Evolutionary conservation across 257 asterid genomes (phyloP), one percentile per base, ranked within the genome.

Genomic region (Knoxia roxburghii): DNA sequence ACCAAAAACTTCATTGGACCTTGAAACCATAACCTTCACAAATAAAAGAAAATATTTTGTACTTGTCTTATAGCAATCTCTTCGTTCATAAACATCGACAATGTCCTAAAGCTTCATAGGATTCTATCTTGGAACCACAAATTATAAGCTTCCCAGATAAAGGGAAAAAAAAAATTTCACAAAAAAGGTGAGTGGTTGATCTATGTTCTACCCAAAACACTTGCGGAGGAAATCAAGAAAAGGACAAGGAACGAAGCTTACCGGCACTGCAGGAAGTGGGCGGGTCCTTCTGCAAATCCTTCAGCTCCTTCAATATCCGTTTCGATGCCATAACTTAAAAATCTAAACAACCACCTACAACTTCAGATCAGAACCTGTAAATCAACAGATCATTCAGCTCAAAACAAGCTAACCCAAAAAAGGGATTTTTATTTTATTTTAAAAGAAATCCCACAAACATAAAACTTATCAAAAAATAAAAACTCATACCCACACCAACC

Each of bases 191-290:
- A 29, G 32, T 23, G 48, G 40, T 56, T 43, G 35, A 68, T 56
- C 57, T 48, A 43, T 21, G 4, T 46, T 39, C 49, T 18, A 41
- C 10, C 33, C 20, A 21, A 68, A 39, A 11, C n/a, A 67, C 18
- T 21, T 4, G 27, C 6, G 27, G 7, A 48, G 4, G 52, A 41
- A 17, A 43, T 8, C 14, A 41, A 27, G 12, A 48, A 33, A 21
- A 7, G 23, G 5, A 0, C 7, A 53, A 35, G n/a, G 13, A 37
- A 9, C 1, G 41, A 68, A 53, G 4, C 30, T 23, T 73, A 79
- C 84, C 84, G 9, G 84, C 84, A 65, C 84, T 79, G 77, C 84
- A 79, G 11, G 84, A 79, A 24, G 84, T 79, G 35, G 84, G 84
- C 57, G 84, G 84, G 54, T 79, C 84, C 72, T 79, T 79, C 77